Evolutionary conservation across 257 asterid genomes (phyloP), one percentile per base, ranked within the genome.

Genomic region (Jacaranda copaia): DNA sequence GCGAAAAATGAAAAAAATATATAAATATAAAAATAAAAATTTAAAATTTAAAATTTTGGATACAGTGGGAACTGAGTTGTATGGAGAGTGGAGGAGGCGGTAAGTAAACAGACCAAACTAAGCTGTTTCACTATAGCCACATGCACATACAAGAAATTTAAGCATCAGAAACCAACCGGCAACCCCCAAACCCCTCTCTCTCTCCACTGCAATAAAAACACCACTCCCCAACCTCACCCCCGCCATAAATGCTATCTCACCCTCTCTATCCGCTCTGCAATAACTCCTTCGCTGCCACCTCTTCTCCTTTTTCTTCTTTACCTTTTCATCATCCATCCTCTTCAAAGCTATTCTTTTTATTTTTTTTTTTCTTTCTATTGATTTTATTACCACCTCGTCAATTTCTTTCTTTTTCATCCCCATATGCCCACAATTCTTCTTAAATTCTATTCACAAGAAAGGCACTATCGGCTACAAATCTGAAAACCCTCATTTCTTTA

Each of bases 371-470:
- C 19, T 8, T 9, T 25, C 13, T 16, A 53, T 18, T 66, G 32
- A 25, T 25, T 61, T 35, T 25, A 4, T 42, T 32, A 49, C 45
- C 25, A 13, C n/a, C 38, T 62, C 18, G 42, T 48, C 58, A 6
- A 8, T 59, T 69, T 78, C 74, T 81, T 43, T 81, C 77, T 51
- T 83, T 81, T 19, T 84, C 88, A 67, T 63, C 79, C 57, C 66
- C 69, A 10, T 51, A 48, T 5, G 15, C 83, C 74, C 67, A 32
- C 77, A 68, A 81, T 81, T 81, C 84, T 68, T 25, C 84, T 55
- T 84, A 84, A 92, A 94, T 94, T 92, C 95, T 75, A 77, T 77
- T 89, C 98, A 89, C 97, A 87, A 85, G 92, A 90, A 79, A 85
- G 38, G 82, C 83, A 72, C 81, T 82, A n/a, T 68, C 77, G 20